These are phyloP conservation scores for Hysterangium stoloniferum DNA, from an alignment of 768 basidiomycete species.

Conservation along the genomic window DNA sequence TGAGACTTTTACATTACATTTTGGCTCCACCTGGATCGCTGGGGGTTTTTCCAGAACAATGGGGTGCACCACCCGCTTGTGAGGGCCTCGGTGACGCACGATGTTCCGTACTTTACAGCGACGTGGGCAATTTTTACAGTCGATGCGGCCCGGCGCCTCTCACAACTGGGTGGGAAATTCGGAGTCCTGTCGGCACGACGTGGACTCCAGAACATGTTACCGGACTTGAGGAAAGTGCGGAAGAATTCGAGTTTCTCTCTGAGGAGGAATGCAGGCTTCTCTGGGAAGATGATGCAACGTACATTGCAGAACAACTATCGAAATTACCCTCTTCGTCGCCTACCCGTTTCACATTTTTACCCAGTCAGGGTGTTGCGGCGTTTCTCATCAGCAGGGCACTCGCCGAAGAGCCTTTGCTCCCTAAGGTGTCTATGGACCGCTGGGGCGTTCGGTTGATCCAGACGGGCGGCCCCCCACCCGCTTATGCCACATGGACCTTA, in stretches of 20 bases:
- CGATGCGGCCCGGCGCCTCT: constrained; percentile 29
- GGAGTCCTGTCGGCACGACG: constrained; percentile 29
- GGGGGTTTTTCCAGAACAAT: constrained; percentile 30
- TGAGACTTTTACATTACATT: constrained; percentile 54
- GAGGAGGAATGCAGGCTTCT: constrained; percentile 6
- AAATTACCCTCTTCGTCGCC: background rate
- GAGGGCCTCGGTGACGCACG: constrained; percentile 29
- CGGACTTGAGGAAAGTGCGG: background rate
- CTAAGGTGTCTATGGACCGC: background rate
- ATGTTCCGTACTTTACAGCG: constrained; percentile 50
- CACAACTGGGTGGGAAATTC: constrained; percentile 38
- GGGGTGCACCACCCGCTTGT: constrained; percentile 36
- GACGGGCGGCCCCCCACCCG: constrained; percentile 7
- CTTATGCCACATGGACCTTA: constrained; percentile 40
- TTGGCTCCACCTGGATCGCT: constrained; percentile 31
- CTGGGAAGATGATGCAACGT: constrained; percentile 2
- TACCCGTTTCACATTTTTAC: constrained; percentile 26
- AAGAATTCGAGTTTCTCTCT: background rate
- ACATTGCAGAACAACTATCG: constrained; percentile 1
- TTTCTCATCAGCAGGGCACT: constrained; percentile 20
- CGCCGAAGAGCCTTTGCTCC: background rate
- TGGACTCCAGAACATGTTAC: constrained; percentile 22
- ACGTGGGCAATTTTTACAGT: constrained; percentile 44
- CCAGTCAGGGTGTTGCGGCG: constrained; percentile 39
- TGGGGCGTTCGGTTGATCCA: constrained; percentile 1